These are phyloP conservation scores for Zymoseptoria tritici DNA, from an alignment of 2,329 filamentous ascomycete species.

Conservation along the genomic window DNA sequence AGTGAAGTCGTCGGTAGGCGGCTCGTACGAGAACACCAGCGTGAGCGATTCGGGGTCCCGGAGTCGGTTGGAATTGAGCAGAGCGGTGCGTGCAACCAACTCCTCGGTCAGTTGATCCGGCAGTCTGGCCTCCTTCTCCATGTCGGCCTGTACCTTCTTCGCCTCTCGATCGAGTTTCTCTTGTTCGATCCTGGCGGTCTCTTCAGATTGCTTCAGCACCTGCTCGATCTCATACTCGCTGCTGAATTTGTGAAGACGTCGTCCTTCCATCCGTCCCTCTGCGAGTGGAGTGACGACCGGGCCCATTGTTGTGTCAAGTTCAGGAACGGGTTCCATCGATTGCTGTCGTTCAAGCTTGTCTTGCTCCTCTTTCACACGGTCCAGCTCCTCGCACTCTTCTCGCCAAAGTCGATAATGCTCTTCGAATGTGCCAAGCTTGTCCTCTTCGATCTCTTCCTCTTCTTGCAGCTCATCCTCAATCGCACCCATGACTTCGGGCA, in stretches of 20 bases:
- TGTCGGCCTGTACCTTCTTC: constrained; percentile 63
- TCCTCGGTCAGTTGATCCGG: constrained; percentile 60
- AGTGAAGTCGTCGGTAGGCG: constrained; percentile 67
- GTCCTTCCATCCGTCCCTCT: constrained; percentile 34
- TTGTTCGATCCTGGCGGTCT: constrained; percentile 62
- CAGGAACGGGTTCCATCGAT: constrained; percentile 28
- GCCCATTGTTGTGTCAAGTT: constrained; percentile 39
- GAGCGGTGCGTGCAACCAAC: constrained; percentile 52
- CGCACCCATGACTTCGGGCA: constrained; percentile 30
- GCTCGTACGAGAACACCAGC: constrained; percentile 62
- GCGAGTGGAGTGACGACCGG: constrained; percentile 35
- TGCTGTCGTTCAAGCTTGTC: constrained; percentile 30
- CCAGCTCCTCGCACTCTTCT: constrained; percentile 33
- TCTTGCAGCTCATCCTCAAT: constrained; percentile 19
- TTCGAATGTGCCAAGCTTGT: constrained; percentile 28
- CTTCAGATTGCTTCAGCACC: constrained; percentile 64
- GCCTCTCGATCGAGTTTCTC: constrained; percentile 46
- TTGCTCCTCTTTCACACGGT: constrained; percentile 35
- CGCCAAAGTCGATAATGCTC: constrained; percentile 37
- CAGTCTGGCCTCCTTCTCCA: constrained; percentile 68
- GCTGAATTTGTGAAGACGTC: constrained; percentile 50
- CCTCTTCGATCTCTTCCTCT: constrained; percentile 27
- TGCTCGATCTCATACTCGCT: constrained; percentile 68
- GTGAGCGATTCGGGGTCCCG: constrained; percentile 61
- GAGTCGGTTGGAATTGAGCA: constrained; percentile 58